Percentiles rank a stretch among this genome's conserved stretches.
Evolutionary conservation across 345 rosid species (phyloP).

Genomic region (Xanthoceras sorbifolium): DNA sequence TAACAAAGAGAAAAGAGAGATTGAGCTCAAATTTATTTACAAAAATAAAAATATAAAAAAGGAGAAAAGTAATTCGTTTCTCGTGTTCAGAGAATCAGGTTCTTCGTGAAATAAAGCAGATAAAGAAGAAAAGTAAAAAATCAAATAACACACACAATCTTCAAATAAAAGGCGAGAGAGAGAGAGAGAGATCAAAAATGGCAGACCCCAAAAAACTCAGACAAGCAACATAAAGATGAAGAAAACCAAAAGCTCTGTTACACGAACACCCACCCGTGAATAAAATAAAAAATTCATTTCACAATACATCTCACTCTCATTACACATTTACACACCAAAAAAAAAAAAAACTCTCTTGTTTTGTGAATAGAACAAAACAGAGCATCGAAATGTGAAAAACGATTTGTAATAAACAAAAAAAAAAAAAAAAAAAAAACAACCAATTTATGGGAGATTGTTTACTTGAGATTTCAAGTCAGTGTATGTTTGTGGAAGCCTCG

Average conservation of each 20-base stretch:
- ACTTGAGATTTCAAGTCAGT: no score
- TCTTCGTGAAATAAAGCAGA: conserved; percentile 60
- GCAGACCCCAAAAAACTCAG: conserved; percentile 14
- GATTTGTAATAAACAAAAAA: no score
- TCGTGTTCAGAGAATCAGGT: conserved; percentile 86
- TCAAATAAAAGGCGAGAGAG: neutral
- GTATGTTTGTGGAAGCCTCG: conserved; percentile 11
- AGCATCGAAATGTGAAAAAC: neutral
- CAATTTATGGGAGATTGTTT: no score
- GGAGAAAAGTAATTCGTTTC: conserved; percentile 52
- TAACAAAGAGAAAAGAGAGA: conserved; percentile 7
- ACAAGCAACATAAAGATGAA: neutral
- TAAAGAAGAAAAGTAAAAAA: neutral
- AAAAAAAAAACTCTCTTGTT: neutral
- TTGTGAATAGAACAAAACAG: neutral
- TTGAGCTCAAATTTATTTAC: neutral
- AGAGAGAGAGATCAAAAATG: neutral
- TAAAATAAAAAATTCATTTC: neutral
- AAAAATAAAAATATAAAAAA: neutral
- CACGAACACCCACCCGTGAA: conserved; percentile 26
- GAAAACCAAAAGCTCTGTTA: conserved; percentile 19
- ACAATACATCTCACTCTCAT: neutral
- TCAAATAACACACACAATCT: neutral
- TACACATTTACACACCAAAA: neutral
- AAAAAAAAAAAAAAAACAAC: no score